Evolutionary conservation across 2,329 filamentous ascomycete genomes (phyloP), one percentile per base, ranked within the genome.

Genomic region (Diaporthe vexans): DNA sequence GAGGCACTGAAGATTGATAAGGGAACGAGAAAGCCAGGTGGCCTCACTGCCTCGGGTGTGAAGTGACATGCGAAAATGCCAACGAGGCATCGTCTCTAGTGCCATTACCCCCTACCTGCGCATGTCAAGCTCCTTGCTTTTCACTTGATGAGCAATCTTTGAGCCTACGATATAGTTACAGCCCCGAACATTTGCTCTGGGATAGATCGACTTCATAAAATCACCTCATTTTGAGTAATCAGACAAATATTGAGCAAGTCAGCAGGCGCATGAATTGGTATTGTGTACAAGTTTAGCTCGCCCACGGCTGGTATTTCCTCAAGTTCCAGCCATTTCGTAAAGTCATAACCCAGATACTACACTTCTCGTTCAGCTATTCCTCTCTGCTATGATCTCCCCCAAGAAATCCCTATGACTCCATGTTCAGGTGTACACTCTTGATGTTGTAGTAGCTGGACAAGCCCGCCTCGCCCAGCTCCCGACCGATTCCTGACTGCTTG

Each of bases 401-500:
- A 13, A n/a, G 48, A 24, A 15, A n/a, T 46, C 19, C 51, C 68
- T 73, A 76, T 3, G 77, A 79, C 17, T 76, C 74, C 81, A 83
- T 82, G 74, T 83, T 83, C 51, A 83, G 78, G 75, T 85, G 82
- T 7, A 83, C 78, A 26, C 79, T 78, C 79, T 83, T 83, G 78
- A 82, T 75, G 72, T 82, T 81, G 71, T 79, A 83, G 74, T 83
- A 83, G n/a, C 81, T 77, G 59, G 79, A 78, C 57, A 83, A 76
- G 3, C 81, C 82, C 0, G 82, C 81, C 79, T 83, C 81, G 56
- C 82, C 82, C 75, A 83, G 75, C 78, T 83, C 82, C 65, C 82
- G 77, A 1, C 82, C 82, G 52, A 83, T 83, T 10, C 82, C 82
- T 61, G 81, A 82, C 78, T 83, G 82, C 80, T 83, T 83, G 51